phyloP scores from a whole-genome alignment of 306 rosid species.

The Luffa acutangula region DNA sequence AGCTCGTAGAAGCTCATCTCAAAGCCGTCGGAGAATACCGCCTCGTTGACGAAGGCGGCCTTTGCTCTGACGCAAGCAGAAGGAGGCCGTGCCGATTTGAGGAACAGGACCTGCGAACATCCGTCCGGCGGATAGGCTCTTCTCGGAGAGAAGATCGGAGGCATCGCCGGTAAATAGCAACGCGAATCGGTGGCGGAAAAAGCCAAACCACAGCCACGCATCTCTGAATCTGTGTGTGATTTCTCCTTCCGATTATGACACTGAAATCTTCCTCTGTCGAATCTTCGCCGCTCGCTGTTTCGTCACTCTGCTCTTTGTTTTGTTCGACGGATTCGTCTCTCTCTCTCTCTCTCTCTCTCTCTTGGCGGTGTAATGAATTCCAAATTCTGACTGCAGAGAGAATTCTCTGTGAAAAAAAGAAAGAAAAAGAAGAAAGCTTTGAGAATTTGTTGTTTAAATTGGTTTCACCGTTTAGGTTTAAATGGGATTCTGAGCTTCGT shows the following conservation, averaged over 20 bases:
- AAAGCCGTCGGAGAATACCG: slow-evolving; percentile 10
- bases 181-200: slow-evolving; percentile 38
- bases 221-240: slow-evolving; percentile 5
- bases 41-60: slow-evolving; percentile 31
- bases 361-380: background rate
- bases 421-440: no score
- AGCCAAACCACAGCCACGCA: slow-evolving; percentile 38
- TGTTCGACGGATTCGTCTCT: background rate
- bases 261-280: background rate
- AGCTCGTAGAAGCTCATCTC: slow-evolving; percentile 54
- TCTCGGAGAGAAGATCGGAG: slow-evolving; percentile 2
- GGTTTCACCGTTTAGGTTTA: background rate
- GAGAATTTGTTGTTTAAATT: background rate
- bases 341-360: background rate
- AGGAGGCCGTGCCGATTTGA: slow-evolving; percentile 13
- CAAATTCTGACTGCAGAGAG: background rate
- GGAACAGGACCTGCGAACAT: background rate
- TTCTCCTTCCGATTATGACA: background rate
- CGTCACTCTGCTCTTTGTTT: background rate
- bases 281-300: background rate
- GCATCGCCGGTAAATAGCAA: slow-evolving; percentile 26
- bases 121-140: background rate
- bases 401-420: background rate
- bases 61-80: slow-evolving; percentile 15
- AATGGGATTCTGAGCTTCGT: background rate